Conservation (phyloP, 345 rosid genomes). For the Clausena lansium region DNA sequence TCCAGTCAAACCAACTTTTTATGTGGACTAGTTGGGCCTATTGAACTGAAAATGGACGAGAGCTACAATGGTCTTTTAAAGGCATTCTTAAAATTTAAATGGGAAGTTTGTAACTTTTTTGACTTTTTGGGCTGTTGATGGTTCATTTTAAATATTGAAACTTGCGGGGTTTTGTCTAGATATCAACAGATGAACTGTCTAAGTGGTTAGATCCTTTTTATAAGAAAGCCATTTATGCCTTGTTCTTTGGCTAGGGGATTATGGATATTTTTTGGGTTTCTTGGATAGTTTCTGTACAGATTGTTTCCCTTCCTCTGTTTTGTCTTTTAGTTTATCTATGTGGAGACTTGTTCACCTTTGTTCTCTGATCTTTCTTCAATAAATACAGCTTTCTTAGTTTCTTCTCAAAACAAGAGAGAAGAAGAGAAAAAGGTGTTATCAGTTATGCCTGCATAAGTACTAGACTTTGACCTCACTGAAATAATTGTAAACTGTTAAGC, state of each 20-base stretch:
- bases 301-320: too few relatives aligned
- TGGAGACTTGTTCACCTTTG: too few relatives aligned
- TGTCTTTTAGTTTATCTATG: too few relatives aligned
- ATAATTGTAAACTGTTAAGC: not conserved
- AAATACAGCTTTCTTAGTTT: too few relatives aligned
- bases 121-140: not conserved
- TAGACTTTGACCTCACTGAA: not conserved
- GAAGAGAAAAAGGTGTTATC: not conserved
- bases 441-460: not conserved
- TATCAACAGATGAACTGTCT: not conserved
- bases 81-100: not conserved
- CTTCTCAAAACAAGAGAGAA: not conserved
- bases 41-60: constrained; percentile 5
- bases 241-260: not conserved
- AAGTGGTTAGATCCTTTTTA: not conserved
- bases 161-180: not conserved
- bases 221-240: not conserved
- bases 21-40: not conserved
- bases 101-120: not conserved
- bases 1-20: not conserved
- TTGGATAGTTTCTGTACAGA: too few relatives aligned
- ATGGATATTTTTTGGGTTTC: too few relatives aligned
- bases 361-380: not conserved
- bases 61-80: not conserved
- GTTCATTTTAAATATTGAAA: not conserved